phyloP scores from a whole-genome alignment of 768 basidiomycete genomes.

The Mycena pura region DNA sequence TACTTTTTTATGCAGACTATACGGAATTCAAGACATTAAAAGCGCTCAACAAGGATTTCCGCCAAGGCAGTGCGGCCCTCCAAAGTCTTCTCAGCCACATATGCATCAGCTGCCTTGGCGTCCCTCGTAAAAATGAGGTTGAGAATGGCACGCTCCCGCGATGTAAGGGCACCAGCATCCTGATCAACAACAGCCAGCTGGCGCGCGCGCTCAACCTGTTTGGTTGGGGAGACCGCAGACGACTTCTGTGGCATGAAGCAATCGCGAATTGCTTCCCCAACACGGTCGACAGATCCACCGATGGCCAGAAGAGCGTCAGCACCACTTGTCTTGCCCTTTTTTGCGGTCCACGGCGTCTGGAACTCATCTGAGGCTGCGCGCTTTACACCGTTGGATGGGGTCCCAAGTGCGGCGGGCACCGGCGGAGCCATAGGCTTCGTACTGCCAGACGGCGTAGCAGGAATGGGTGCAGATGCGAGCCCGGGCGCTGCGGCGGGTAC shows the following conservation, averaged over 20 bases:
- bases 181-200: not conserved
- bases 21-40: not conserved
- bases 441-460: not conserved
- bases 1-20: not conserved
- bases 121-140: constrained; percentile 1
- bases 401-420: no score
- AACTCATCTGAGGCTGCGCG: not conserved
- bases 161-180: not conserved
- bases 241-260: constrained; percentile 10
- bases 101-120: not conserved
- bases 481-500: no score
- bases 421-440: not conserved
- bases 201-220: not conserved
- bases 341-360: not conserved
- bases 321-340: not conserved
- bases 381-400: not conserved
- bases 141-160: not conserved
- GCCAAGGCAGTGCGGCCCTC: not conserved
- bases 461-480: no score
- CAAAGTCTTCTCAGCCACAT: not conserved
- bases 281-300: not conserved
- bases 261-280: not conserved
- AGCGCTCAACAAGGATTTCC: not conserved
- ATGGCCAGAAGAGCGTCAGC: not conserved
- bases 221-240: not conserved